A percentile compares a stretch with the other conserved stretches of the same genome.
Evolutionary conservation across 768 basidiomycete genomes (phyloP).

Genomic region (Podaxis carcinomalis): DNA sequence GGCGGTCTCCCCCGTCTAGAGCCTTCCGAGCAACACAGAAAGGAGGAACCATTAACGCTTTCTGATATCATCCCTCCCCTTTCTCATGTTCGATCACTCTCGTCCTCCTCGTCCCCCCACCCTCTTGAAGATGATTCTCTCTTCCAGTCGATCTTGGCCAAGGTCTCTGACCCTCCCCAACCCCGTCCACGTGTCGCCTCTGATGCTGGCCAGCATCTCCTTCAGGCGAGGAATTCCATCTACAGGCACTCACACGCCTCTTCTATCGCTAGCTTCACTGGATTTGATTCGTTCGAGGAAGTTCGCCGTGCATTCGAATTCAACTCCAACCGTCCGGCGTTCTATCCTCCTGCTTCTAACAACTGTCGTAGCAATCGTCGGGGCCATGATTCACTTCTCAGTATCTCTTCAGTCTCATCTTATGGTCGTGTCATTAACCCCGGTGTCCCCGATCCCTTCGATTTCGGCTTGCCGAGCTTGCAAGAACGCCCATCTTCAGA

Average conservation of each 20-base stretch:
- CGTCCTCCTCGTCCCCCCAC: conserved; percentile 35
- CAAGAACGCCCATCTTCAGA: conserved; percentile 55
- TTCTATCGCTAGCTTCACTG: conserved; percentile 64
- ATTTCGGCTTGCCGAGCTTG: conserved; percentile 55
- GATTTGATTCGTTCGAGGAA: conserved; percentile 74
- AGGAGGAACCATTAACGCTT: conserved; percentile 46
- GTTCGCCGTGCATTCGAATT: conserved; percentile 80
- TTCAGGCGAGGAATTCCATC: conserved; percentile 21
- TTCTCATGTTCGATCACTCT: conserved; percentile 44
- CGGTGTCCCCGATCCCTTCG: conserved; percentile 70
- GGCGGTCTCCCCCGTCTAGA: conserved; percentile 44
- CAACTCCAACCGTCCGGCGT: conserved; percentile 52
- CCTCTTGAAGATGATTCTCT: conserved; percentile 46
- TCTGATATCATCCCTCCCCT: conserved; percentile 75
- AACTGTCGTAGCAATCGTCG: conserved; percentile 34
- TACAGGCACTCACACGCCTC: conserved; percentile 35
- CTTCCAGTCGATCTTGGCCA: conserved; percentile 50
- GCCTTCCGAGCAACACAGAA: conserved; percentile 18
- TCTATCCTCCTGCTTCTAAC: conserved; percentile 46
- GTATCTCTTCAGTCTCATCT: conserved; percentile 77
- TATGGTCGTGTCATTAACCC: conserved; percentile 64
- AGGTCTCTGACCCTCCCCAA: conserved; percentile 35
- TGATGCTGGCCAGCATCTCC: conserved; percentile 27
- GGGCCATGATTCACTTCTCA: conserved; percentile 59
- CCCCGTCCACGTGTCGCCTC: conserved; percentile 36